Evolutionary conservation across 2,329 filamentous ascomycete genomes (phyloP).

Genomic region (Fusarium sp.): DNA sequence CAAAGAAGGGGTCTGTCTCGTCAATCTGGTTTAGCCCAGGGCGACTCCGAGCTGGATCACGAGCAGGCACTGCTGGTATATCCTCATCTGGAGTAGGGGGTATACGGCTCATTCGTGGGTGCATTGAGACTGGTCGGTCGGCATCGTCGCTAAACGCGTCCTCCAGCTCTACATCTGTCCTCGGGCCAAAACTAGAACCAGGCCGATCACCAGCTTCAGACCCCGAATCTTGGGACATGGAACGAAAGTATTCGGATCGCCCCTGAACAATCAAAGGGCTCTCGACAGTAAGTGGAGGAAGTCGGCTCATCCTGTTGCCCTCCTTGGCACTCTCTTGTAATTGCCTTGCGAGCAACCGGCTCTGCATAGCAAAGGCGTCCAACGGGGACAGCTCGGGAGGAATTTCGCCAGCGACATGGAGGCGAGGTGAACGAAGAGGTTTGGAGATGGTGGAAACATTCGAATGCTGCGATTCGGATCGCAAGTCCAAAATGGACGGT

Average conservation of each 20-base stretch:
- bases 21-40: conserved; percentile 49
- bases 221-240: conserved; percentile 69
- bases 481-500: conserved; percentile 66
- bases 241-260: conserved; percentile 82
- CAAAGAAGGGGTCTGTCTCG: conserved; percentile 56
- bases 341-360: conserved; percentile 83
- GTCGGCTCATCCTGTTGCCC: conserved; percentile 81
- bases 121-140: conserved; percentile 74
- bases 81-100: conserved; percentile 59
- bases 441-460: conserved; percentile 55
- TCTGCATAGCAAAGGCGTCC: conserved; percentile 93
- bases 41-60: conserved; percentile 54
- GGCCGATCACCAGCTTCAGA: conserved; percentile 52
- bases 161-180: conserved; percentile 65
- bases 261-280: conserved; percentile 78
- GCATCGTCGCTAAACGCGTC: conserved; percentile 57
- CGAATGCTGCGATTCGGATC: conserved; percentile 64
- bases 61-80: conserved; percentile 56
- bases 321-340: conserved; percentile 79
- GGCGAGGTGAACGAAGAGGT: conserved; percentile 73
- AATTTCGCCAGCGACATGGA: conserved; percentile 79
- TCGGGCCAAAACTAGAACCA: conserved; percentile 54
- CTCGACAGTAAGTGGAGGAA: conserved; percentile 82
- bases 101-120: conserved; percentile 74
- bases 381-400: conserved; percentile 92